Base-by-base conservation (phyloP, 2,329 filamentous ascomycete genomes). In the Davidsoniella neocaledoniae region DNA sequence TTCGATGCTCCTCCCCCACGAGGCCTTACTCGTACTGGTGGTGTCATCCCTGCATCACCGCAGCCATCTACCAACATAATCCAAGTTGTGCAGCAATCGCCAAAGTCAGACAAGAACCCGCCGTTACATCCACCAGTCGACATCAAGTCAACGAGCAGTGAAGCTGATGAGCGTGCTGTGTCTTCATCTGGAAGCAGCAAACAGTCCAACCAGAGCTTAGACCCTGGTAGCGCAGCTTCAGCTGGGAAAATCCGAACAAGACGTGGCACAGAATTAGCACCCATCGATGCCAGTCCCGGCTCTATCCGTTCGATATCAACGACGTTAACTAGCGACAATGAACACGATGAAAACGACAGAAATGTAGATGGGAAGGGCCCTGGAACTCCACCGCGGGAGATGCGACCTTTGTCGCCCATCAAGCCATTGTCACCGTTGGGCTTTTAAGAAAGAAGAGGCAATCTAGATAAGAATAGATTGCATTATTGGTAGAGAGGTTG, bases 151-250 rank as follows among this genome's bases (percentile, higher is more conserved):
- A 40, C 50, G 17, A 49, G 36, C 29, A 46, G 29, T 19, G 41
- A 37, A 5, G 44, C 43, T n/a, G 50, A 49, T 23, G 53, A 55
- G 23, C 50, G 46, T 16, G 49, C 50, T 7, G 45, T 57, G 10
- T 81, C 79, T 3, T 82, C 80, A 4, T 81, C 80, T 8, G 79
- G 77, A 55, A 81, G 77, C 58, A 79, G 73, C 62, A 74, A 76
- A 56, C 68, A 68, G 50, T 71, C 66, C 48, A 40, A 38, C 19
- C 46, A 48, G 25, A 48, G 46, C 39, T 29, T 48, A 42, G 46
- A 66, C 56, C 44, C 48, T 10, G 16, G 60, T 4, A 33, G 29
- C 8, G 29, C 29, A 62, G 16, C 56, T 54, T 38, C 60, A 58
- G 38, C 59, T 60, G 50, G 45, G 39, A 61, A 62, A 51, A 59